These are phyloP conservation scores for Cryptococcus sp. DNA, from an alignment of 1,284 basidiomycete genomes.

Conservation along the genomic window DNA sequence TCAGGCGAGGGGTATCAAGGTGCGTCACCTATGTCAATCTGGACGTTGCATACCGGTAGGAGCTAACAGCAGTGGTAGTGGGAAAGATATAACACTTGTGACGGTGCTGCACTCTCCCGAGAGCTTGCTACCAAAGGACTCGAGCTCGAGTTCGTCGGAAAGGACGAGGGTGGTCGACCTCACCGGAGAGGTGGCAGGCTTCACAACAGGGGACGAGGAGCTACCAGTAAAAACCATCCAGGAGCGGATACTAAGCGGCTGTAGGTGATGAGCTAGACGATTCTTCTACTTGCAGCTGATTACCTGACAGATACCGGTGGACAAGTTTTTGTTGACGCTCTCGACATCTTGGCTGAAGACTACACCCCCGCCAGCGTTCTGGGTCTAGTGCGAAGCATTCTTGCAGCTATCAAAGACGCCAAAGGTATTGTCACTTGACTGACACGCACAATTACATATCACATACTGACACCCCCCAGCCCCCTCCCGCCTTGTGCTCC, in stretches of 20 bases:
- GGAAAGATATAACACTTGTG: conserved; percentile 17
- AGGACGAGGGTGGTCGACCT: conserved; percentile 22
- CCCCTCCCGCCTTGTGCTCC: conserved; percentile 64
- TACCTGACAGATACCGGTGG: conserved; percentile 19
- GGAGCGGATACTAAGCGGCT: conserved; percentile 15
- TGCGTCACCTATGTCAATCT: conserved; percentile 9
- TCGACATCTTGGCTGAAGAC: conserved; percentile 43
- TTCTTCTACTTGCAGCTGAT: neutral
- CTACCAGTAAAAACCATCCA: conserved; percentile 6
- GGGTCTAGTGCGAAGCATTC: conserved; percentile 28
- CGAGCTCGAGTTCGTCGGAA: conserved; percentile 1
- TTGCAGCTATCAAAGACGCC: conserved; percentile 18
- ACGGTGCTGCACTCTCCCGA: conserved; percentile 21
- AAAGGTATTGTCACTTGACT: conserved; percentile 18
- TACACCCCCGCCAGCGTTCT: conserved; percentile 20
- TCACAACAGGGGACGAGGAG: neutral
- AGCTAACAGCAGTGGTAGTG: conserved; percentile 1
- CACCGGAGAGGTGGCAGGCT: conserved; percentile 24
- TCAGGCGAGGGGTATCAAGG: conserved; percentile 20
- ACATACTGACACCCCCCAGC: conserved; percentile 44
- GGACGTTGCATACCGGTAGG: neutral
- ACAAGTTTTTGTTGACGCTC: conserved; percentile 44
- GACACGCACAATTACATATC: neutral
- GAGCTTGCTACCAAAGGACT: conserved; percentile 2
- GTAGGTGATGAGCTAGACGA: conserved; percentile 23